Evolutionary conservation across 371 early-diverging fungal species (phyloP).

Genomic region (Saksenaea oblongispora): DNA sequence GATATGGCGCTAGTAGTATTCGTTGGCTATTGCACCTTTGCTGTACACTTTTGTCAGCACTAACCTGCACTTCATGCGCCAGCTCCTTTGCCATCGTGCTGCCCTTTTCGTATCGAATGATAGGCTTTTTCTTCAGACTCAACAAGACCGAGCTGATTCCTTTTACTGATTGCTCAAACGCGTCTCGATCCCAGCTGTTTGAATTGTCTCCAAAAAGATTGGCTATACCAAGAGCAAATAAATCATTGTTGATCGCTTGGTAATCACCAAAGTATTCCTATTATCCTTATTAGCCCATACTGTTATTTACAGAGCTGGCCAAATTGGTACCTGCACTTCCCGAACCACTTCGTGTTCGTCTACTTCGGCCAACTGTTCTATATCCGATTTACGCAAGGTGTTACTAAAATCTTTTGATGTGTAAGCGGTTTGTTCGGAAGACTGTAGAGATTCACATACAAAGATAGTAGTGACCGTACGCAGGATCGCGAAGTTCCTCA

Average conservation of each 20-base stretch:
- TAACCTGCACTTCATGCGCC: constrained; percentile 79
- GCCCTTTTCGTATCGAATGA: constrained; percentile 84
- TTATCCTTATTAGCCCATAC: not conserved
- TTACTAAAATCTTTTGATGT: constrained; percentile 80
- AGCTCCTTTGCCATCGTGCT: constrained; percentile 81
- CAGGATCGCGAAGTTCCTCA: constrained; percentile 88
- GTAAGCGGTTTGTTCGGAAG: not conserved
- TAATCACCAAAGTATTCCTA: constrained; percentile 94
- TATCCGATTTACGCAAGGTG: constrained; percentile 80
- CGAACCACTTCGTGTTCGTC: constrained; percentile 94
- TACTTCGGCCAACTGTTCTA: constrained; percentile 93
- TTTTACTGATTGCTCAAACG: constrained; percentile 76
- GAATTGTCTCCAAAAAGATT: constrained; percentile 73
- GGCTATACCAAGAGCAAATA: constrained; percentile 81
- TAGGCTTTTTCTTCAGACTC: constrained; percentile 87
- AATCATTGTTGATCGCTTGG: constrained; percentile 79
- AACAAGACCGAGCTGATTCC: constrained; percentile 80
- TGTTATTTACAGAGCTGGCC: not conserved
- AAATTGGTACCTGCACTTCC: constrained; percentile 76
- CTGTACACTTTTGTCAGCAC: not conserved
- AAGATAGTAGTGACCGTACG: constrained; percentile 93
- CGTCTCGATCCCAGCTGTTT: constrained; percentile 72
- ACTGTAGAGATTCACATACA: constrained; percentile 52
- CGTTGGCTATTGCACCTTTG: not conserved
- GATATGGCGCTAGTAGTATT: constrained; percentile 62